These are phyloP conservation scores for Mycena olivaceomarginata DNA, from an alignment of 768 basidiomycete genomes.

Conservation along the genomic window DNA sequence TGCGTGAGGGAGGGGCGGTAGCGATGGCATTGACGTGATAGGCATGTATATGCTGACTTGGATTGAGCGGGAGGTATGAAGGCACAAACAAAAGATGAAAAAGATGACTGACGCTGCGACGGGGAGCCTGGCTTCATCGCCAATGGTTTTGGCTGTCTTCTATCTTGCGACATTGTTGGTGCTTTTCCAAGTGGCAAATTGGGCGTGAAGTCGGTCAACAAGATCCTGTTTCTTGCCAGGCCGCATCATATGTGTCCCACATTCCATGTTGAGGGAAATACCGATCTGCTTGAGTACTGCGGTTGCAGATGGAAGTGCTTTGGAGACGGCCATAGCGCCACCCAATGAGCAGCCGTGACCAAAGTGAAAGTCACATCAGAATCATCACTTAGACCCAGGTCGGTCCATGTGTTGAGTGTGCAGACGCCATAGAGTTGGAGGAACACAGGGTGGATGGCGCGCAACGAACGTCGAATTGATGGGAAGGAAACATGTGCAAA, in stretches of 20 bases:
- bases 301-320: too few relatives aligned
- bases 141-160: conserved; percentile 11
- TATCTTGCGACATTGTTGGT: conserved; percentile 15
- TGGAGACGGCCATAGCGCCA: too few relatives aligned
- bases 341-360: neutral
- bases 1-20: conserved; percentile 3
- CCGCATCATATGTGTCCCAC: conserved; percentile 15
- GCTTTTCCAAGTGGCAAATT: conserved; percentile 30
- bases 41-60: neutral
- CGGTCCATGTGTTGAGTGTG: neutral
- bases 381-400: too few relatives aligned
- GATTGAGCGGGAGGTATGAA: neutral
- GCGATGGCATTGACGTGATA: conserved; percentile 14
- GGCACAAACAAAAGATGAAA: neutral
- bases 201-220: conserved; percentile 29
- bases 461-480: too few relatives aligned
- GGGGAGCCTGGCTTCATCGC: conserved; percentile 8
- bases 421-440: neutral
- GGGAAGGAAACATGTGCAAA: too few relatives aligned
- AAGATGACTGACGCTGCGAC: conserved; percentile 15
- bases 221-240: conserved; percentile 34
- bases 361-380: too few relatives aligned
- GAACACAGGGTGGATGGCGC: too few relatives aligned
- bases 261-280: conserved; percentile 17
- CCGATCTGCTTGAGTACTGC: conserved; percentile 37